These are phyloP conservation scores for Chytriomyces sp. DNA, from an alignment of 192 early-diverging fungal genomes.

Conservation along the genomic window DNA sequence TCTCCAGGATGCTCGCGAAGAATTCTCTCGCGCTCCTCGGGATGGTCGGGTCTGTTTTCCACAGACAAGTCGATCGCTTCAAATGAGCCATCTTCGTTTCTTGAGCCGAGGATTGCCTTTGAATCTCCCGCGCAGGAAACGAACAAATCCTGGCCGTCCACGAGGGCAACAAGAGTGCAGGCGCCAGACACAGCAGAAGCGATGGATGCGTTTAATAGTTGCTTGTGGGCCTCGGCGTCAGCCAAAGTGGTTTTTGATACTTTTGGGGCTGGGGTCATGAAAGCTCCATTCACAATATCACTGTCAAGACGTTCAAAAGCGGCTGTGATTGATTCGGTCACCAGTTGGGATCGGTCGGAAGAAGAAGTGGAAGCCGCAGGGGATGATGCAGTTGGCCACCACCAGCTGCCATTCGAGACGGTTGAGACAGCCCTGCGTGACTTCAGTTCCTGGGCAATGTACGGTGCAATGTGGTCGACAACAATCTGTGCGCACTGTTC, in stretches of 20 bases:
- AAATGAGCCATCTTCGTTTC: conserved; percentile 41
- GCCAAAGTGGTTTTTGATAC: background rate
- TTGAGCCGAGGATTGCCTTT: conserved; percentile 51
- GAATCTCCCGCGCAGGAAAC: conserved; percentile 55
- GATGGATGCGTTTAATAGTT: conserved; percentile 16
- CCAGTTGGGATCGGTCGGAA: conserved; percentile 29
- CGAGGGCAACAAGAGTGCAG: conserved; percentile 55
- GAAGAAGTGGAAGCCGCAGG: background rate
- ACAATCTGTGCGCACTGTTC: conserved; percentile 47
- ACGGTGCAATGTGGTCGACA: conserved; percentile 34
- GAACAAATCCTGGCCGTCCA: conserved; percentile 56
- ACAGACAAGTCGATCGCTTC: conserved; percentile 44
- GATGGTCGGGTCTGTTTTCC: conserved; percentile 50
- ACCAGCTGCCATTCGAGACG: background rate
- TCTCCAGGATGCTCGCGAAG: conserved; percentile 55
- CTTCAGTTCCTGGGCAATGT: conserved; percentile 40
- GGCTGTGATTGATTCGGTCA: conserved; percentile 41
- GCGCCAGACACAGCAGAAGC: conserved; percentile 49
- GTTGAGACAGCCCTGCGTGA: conserved; percentile 6
- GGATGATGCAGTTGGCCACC: background rate
- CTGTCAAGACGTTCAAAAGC: conserved; percentile 52
- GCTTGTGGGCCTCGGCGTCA: background rate
- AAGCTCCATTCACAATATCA: conserved; percentile 52
- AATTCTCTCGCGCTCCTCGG: conserved; percentile 47
- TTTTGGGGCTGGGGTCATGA: conserved; percentile 25